A percentile compares a stretch with the other conserved stretches of the same genome.
phyloP scores from a whole-genome alignment of 2,329 filamentous ascomycete species.

The Leptographium procerum region DNA sequence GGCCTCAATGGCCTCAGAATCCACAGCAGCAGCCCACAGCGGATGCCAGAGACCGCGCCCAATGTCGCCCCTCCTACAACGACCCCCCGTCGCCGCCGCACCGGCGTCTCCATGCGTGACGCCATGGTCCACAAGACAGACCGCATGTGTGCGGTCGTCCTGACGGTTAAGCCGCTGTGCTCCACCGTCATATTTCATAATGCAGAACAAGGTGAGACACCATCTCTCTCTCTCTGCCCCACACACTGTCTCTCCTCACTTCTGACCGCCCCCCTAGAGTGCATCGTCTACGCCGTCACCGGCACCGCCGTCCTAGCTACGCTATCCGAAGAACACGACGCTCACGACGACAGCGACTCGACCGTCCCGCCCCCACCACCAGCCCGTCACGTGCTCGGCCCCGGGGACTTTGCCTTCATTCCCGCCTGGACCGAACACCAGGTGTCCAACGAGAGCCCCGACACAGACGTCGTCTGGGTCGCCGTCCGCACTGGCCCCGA shows the following conservation, averaged over 20 bases:
- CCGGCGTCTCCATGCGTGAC: conserved; percentile 18
- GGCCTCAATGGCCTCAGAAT: too few relatives aligned
- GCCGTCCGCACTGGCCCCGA: conserved; percentile 50
- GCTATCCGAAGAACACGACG: conserved; percentile 29
- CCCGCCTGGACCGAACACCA: conserved; percentile 63
- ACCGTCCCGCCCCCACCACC: conserved; percentile 25
- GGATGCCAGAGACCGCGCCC: neutral
- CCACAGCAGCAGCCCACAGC: too few relatives aligned
- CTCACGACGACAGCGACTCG: conserved; percentile 29
- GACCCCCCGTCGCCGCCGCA: neutral
- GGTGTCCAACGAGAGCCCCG: conserved; percentile 52
- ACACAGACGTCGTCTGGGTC: conserved; percentile 48
- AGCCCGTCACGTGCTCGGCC: conserved; percentile 42
- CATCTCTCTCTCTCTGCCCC: neutral
- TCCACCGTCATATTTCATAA: conserved; percentile 56
- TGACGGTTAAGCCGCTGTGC: conserved; percentile 52
- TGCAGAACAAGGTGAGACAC: conserved; percentile 48
- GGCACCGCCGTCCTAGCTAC: conserved; percentile 52
- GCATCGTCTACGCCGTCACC: conserved; percentile 54
- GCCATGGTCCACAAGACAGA: conserved; percentile 55
- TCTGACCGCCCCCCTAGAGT: conserved; percentile 32
- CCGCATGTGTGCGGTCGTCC: conserved; percentile 57
- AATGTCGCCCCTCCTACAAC: neutral
- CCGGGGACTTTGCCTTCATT: conserved; percentile 60
- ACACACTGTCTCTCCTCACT: neutral